Evolutionary conservation across 192 early-diverging fungal species (phyloP), one percentile per base, ranked within the genome.

Genomic region (Globomyces pollinis-pini): DNA sequence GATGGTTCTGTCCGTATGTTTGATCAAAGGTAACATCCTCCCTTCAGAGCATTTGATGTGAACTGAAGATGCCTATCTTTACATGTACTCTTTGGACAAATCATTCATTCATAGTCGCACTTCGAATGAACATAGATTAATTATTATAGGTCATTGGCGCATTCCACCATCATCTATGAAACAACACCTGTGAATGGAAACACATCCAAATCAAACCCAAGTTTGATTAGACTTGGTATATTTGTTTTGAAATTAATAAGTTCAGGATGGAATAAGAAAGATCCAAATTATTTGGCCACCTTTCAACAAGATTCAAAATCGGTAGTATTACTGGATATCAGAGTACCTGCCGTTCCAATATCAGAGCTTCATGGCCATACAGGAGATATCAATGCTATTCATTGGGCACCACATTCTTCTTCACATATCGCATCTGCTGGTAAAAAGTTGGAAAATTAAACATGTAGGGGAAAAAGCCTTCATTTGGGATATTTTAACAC

Each of bases 141-240:
- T n/a, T n/a, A n/a, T n/a, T n/a, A n/a, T n/a, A 87, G 96, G 50
- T 74, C 89, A 18, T 76, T 99, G 20, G 96, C 96, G 58, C 96
- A 98, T 69, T 96, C 91, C 7, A 98, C 96, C 5, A 98, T 99
- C 59, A 68, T 99, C 29, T 99, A 98, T 67, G 96, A 99, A 69
- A 86, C 91, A 1, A 78, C 80, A n/a, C 58, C 72, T 20, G 53
- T 59, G 59, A 58, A 68, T 64, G 33, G 65, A 77, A 29, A 82
- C 68, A 73, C 91, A 12, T 20, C n/a, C 70, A n/a, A n/a, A n/a
- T n/a, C n/a, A n/a, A n/a, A n/a, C n/a, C n/a, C n/a, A n/a, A n/a
- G n/a, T n/a, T n/a, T n/a, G n/a, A n/a, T n/a, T n/a, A n/a, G n/a
- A n/a, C n/a, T n/a, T n/a, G n/a, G n/a, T n/a, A n/a, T n/a, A n/a